Base-by-base conservation (phyloP, 2,329 filamentous ascomycete species). In the Colletotrichum sp. region DNA sequence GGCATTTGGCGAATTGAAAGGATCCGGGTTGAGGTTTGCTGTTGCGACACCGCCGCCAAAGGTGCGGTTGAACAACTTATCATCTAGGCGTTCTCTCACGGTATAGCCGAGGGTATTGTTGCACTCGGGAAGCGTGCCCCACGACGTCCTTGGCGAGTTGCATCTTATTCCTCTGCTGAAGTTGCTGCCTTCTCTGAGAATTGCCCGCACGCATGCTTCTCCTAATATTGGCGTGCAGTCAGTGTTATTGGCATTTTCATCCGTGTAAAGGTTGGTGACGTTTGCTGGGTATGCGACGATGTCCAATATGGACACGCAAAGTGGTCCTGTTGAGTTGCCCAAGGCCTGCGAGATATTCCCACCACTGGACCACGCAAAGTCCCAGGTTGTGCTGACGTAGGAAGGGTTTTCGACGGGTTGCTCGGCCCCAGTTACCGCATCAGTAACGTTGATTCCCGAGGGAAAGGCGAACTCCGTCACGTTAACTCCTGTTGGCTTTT, bases 241-340 rank as follows among this genome's bases (percentile, higher is more conserved):
- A 8, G 64, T 48, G 62, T 22, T 73, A 62, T 58, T 34, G 6
- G 15, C 6, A 28, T 73, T 36, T 12, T 64, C 39, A 12, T 62
- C 39, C 22, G 55, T 64, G 39, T 56, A 75, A 18, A 68, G 32
- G 16, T 28, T 39, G 3, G 69, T 73, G n/a, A 75, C 62, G 43
- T 75, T 75, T 15, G 79, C 9, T 67, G 76, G n/a, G 77, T 75
- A 22, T 68, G 73, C 15, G 18, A 30, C 12, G 78, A 52, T 34
- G 30, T 66, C 15, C 16, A 55, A 43, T 0, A 43, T 18, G 15
- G 70, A 66, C n/a, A 73, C 32, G 56, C 73, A 75, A 8, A 75
- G 72, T 4, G 73, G 70, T 4, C 28, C 16, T n/a, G 34, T 32
- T 8, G 69, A 61, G 6, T 32, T n/a, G 8, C 61, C 61, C 6